A percentile compares a stretch with the other conserved stretches of the same genome.
Evolutionary conservation across 2,329 filamentous ascomycete species (phyloP).

Genomic region (Aquanectria penicillioides): DNA sequence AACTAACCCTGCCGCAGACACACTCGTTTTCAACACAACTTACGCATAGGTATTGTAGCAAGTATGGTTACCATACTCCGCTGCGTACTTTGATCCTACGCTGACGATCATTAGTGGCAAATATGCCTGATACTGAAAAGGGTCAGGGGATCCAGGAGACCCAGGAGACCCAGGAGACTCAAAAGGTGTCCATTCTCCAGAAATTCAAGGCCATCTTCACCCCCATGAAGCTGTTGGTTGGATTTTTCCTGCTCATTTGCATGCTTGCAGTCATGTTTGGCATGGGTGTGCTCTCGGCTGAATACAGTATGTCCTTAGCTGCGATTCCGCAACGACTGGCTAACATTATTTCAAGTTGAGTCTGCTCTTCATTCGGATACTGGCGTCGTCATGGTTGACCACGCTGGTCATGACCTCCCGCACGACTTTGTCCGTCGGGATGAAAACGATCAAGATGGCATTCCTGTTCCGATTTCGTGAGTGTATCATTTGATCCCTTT

Average conservation of each 20-base stretch:
- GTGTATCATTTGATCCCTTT: conserved; percentile 18
- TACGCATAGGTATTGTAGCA: conserved; percentile 19
- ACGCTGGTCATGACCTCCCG: background rate
- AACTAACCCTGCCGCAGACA: conserved; percentile 26
- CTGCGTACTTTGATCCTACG: background rate
- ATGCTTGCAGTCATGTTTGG: conserved; percentile 41
- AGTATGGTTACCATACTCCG: conserved; percentile 23
- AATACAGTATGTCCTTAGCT: conserved; percentile 36
- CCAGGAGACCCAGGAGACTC: background rate
- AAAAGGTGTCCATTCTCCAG: conserved; percentile 5
- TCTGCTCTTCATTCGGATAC: background rate
- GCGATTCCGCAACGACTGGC: background rate
- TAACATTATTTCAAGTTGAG: conserved; percentile 16
- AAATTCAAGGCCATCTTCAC: conserved; percentile 21
- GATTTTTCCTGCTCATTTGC: conserved; percentile 16
- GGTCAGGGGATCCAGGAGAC: conserved; percentile 23
- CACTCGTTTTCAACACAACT: conserved; percentile 29
- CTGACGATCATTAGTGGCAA: conserved; percentile 41
- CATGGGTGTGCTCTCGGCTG: conserved; percentile 41
- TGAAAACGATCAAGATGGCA: conserved; percentile 3
- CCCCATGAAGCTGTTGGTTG: conserved; percentile 27
- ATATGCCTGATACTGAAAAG: conserved; percentile 42
- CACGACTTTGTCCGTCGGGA: conserved; percentile 28
- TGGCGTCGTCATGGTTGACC: background rate
- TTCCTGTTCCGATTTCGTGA: conserved; percentile 49